Evolutionary conservation across 768 basidiomycete species (phyloP).

Genomic region (Strobilomyces dryophilus): DNA sequence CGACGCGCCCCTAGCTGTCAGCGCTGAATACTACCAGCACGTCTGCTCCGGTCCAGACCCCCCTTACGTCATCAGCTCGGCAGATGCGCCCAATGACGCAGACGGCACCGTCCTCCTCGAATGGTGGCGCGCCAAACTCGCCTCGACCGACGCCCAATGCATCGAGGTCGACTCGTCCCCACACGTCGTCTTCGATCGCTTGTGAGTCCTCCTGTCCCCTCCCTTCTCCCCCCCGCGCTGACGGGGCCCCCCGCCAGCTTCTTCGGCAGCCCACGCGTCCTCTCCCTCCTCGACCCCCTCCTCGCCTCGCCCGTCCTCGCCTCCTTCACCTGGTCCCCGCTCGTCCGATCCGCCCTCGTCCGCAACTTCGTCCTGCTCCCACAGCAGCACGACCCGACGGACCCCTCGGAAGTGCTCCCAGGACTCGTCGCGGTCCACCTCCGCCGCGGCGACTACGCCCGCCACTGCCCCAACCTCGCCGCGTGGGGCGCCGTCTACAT

Average conservation of each 20-base stretch:
- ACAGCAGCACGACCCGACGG: conserved; percentile 23
- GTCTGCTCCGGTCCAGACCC: conserved; percentile 40
- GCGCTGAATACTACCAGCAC: conserved; percentile 44
- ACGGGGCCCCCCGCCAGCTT: conserved; percentile 32
- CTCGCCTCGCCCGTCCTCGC: conserved; percentile 45
- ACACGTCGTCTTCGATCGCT: conserved; percentile 43
- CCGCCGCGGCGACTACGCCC: conserved; percentile 55
- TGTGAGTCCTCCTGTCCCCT: conserved; percentile 36
- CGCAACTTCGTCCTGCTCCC: conserved; percentile 44
- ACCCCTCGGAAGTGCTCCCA: conserved; percentile 18
- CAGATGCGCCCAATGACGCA: conserved; percentile 33
- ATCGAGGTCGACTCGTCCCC: conserved; percentile 42
- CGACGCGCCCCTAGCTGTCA: conserved; percentile 37
- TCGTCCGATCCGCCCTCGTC: conserved; percentile 46
- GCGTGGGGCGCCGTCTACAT: conserved; percentile 42
- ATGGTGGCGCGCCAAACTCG: conserved; percentile 47
- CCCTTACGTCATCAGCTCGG: conserved; percentile 33
- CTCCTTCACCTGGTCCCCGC: conserved; percentile 51
- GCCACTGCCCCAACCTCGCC: conserved; percentile 52
- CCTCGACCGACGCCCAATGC: conserved; percentile 33
- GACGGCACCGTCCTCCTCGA: conserved; percentile 42
- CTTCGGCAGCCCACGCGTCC: conserved; percentile 40
- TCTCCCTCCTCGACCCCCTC: conserved; percentile 42
- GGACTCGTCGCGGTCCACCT: conserved; percentile 54
- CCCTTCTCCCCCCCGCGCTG: neutral